A percentile compares a stretch with the other conserved stretches of the same genome.
phyloP scores from a whole-genome alignment of 2,329 filamentous ascomycete species.

The Colletotrichum lupini region DNA sequence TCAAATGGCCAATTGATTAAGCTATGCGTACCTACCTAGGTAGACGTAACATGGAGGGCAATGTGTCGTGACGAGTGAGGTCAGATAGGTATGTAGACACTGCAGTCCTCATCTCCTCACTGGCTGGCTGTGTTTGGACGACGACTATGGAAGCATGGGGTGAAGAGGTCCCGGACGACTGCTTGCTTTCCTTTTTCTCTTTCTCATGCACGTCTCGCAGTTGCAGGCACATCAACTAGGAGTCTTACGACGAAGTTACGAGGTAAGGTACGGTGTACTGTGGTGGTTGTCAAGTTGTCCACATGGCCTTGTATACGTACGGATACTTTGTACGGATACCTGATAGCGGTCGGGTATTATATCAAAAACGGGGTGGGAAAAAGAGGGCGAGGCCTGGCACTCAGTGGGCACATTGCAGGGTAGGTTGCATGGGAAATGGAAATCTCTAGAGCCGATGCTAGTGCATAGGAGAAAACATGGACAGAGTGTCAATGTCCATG shows the following conservation, averaged over 20 bases:
- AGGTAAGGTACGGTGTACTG: too few relatives aligned
- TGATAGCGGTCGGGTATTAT: not conserved
- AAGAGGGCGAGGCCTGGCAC: not conserved
- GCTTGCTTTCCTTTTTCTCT: not conserved
- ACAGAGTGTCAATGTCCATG: not conserved
- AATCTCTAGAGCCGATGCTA: conserved; percentile 22
- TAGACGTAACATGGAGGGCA: not conserved
- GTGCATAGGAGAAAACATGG: conserved; percentile 1
- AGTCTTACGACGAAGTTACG: not conserved
- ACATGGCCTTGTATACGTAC: not conserved
- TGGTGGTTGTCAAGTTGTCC: not conserved
- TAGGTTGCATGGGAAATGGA: conserved; percentile 5
- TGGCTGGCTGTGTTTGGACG: conserved; percentile 8
- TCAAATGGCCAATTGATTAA: not conserved
- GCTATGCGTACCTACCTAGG: not conserved
- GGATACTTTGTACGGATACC: not conserved
- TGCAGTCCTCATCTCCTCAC: not conserved
- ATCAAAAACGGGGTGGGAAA: not conserved
- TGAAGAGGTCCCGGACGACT: not conserved
- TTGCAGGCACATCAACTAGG: not conserved
- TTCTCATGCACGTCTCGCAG: not conserved
- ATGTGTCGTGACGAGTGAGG: not conserved
- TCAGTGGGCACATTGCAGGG: not conserved
- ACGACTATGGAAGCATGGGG: not conserved
- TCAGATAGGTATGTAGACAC: not conserved